Evolutionary conservation across 352 stramenopile species (phyloP).

Genomic region (Globisporangium viniferum): DNA sequence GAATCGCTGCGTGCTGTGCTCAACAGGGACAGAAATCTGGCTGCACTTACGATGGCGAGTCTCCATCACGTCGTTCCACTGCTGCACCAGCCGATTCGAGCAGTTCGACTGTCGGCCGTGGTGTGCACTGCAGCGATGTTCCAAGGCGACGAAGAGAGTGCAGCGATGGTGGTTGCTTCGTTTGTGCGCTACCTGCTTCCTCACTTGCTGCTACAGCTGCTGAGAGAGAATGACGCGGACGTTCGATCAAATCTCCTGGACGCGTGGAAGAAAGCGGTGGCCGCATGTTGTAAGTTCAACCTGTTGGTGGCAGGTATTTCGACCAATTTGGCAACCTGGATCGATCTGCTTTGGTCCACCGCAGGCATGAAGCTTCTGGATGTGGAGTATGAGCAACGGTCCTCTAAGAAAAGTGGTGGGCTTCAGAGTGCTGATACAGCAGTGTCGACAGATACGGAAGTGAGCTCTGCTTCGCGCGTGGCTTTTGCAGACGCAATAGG

Average conservation of each 20-base stretch:
- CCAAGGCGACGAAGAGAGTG: not conserved
- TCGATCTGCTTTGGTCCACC: conserved; percentile 49
- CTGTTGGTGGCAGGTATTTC: conserved; percentile 25
- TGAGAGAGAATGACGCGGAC: conserved; percentile 38
- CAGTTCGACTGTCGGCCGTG: conserved; percentile 41
- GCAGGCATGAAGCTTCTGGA: conserved; percentile 31
- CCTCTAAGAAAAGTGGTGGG: not conserved
- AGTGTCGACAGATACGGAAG: conserved; percentile 8
- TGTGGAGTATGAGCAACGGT: conserved; percentile 12
- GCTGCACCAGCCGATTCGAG: conserved; percentile 51
- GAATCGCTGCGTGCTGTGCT: conserved; percentile 21
- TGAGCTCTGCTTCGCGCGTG: conserved; percentile 36
- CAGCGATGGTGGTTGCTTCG: not conserved
- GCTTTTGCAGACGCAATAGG: conserved; percentile 60
- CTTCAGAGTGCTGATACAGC: not conserved
- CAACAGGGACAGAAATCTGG: conserved; percentile 21
- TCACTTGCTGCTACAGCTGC: conserved; percentile 61
- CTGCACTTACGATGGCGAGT: conserved; percentile 26
- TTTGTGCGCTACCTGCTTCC: conserved; percentile 35
- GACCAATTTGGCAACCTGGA: conserved; percentile 31
- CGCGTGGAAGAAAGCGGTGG: conserved; percentile 42
- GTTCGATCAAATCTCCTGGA: conserved; percentile 28
- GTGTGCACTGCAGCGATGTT: conserved; percentile 50
- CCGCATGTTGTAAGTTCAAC: conserved; percentile 18
- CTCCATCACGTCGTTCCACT: conserved; percentile 40